Conservation (phyloP, 2,329 filamentous ascomycete species). For the Dactylellina drechsleri region DNA sequence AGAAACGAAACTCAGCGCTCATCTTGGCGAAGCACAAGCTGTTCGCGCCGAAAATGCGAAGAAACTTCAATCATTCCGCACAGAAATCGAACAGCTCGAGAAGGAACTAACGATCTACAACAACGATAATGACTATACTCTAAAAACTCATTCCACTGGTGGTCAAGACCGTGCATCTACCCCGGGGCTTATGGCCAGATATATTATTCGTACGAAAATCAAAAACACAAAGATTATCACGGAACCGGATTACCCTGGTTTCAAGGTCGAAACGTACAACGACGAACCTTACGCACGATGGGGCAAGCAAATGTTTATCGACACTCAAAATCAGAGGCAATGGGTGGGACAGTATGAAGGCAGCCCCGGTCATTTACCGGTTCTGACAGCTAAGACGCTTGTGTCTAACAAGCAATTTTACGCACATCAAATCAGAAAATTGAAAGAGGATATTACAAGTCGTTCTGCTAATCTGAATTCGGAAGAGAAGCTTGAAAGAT, state of each 20-base stretch:
- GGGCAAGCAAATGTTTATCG: not conserved
- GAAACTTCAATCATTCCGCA: not conserved
- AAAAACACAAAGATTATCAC: slow-evolving; percentile 17
- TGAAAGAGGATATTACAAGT: not conserved
- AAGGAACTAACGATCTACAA: slow-evolving; percentile 25
- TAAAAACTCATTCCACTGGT: slow-evolving; percentile 27
- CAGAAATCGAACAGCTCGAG: slow-evolving; percentile 32
- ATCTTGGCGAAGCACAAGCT: slow-evolving; percentile 7
- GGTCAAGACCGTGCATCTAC: slow-evolving; percentile 5
- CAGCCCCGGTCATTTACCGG: slow-evolving; percentile 20
- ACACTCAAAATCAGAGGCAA: not conserved
- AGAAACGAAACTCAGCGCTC: slow-evolving; percentile 8
- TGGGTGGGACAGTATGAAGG: slow-evolving; percentile 30
- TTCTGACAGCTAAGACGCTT: slow-evolving; percentile 9
- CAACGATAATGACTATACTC: slow-evolving; percentile 22
- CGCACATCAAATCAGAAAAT: not conserved
- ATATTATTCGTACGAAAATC: slow-evolving; percentile 3
- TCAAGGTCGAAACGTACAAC: slow-evolving; percentile 6
- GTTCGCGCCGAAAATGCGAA: slow-evolving; percentile 3
- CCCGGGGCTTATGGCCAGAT: not conserved
- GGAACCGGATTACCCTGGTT: slow-evolving; percentile 23
- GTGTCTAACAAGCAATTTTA: slow-evolving; percentile 19
- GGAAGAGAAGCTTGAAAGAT: not conserved
- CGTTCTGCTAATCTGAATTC: not conserved
- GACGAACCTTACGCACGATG: slow-evolving; percentile 33